Conservation (phyloP, 1,284 basidiomycete genomes). For the Anthracocystis setariae region DNA sequence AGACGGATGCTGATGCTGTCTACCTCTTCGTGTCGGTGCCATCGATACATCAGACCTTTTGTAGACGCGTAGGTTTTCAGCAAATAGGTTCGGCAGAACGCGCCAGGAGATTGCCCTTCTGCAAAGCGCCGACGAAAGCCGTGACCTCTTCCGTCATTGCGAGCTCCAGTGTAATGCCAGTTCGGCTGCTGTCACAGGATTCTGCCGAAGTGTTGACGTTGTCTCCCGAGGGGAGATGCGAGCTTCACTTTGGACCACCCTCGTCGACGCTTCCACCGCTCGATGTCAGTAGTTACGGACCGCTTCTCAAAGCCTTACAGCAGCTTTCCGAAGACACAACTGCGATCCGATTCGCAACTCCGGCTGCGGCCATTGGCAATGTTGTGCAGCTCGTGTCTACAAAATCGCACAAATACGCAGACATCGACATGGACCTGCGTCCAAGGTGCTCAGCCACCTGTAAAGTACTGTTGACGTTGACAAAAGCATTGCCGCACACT, state of each 20-base stretch:
- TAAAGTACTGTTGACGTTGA: constrained; percentile 12
- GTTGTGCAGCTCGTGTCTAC: constrained; percentile 7
- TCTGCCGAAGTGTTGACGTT: constrained; percentile 21
- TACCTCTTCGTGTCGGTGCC: constrained; percentile 33
- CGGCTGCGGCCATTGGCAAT: background rate
- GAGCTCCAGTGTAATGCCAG: constrained; percentile 4
- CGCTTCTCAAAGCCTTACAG: constrained; percentile 1
- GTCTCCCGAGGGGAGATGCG: background rate
- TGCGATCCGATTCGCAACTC: constrained; percentile 1
- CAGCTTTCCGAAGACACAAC: background rate
- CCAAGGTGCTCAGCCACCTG: constrained; percentile 15
- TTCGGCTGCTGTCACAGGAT: constrained; percentile 6
- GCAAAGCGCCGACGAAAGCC: constrained; percentile 21
- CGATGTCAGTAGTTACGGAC: constrained; percentile 20
- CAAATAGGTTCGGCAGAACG: constrained; percentile 5
- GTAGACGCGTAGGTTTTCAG: constrained; percentile 30
- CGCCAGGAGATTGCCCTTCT: constrained; percentile 25
- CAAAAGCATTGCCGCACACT: constrained; percentile 6
- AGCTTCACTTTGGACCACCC: constrained; percentile 37
- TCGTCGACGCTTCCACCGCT: constrained; percentile 9
- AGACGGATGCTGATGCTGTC: constrained; percentile 9
- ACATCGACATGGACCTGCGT: constrained; percentile 15
- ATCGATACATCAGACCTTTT: constrained; percentile 24
- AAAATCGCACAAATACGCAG: background rate
- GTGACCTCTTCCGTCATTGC: constrained; percentile 9